These are phyloP conservation scores for Pythium coloratum DNA, from an alignment of 352 stramenopile genomes.

Conservation along the genomic window DNA sequence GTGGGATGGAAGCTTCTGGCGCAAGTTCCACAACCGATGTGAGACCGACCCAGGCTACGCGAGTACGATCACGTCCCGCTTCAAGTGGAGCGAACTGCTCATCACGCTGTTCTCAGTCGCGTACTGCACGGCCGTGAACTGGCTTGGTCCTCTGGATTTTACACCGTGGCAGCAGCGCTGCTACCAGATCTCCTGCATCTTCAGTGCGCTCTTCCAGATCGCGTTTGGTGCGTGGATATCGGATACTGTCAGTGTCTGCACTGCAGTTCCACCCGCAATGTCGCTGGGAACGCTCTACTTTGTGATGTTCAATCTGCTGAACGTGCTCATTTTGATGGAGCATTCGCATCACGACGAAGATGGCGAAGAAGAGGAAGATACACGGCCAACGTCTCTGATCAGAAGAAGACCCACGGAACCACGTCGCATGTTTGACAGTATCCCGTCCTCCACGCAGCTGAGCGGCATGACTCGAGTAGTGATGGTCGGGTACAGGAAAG, in stretches of 20 bases:
- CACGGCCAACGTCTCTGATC: neutral
- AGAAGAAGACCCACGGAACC: slow-evolving; percentile 3
- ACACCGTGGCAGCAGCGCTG: slow-evolving; percentile 46
- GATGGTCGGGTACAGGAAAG: slow-evolving; percentile 26
- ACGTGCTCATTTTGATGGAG: slow-evolving; percentile 57
- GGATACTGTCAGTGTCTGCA: slow-evolving; percentile 26
- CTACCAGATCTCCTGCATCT: slow-evolving; percentile 39
- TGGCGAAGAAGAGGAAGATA: neutral
- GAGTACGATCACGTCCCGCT: slow-evolving; percentile 23
- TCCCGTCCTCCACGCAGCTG: slow-evolving; percentile 17
- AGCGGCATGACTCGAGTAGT: slow-evolving; percentile 24
- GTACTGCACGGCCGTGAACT: slow-evolving; percentile 41
- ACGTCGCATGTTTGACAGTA: slow-evolving; percentile 18
- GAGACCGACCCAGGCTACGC: slow-evolving; percentile 36
- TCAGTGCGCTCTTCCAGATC: slow-evolving; percentile 36
- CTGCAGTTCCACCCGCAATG: slow-evolving; percentile 39
- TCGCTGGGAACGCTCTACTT: slow-evolving; percentile 41
- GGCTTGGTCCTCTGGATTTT: slow-evolving; percentile 56
- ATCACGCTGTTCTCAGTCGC: slow-evolving; percentile 50
- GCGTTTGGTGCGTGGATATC: slow-evolving; percentile 40
- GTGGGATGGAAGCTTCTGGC: slow-evolving; percentile 22
- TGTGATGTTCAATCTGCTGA: slow-evolving; percentile 53
- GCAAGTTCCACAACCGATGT: slow-evolving; percentile 30
- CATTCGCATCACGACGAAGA: slow-evolving; percentile 9
- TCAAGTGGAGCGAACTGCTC: slow-evolving; percentile 48